Conservation (phyloP, 2,329 filamentous ascomycete species). For the Podosphaera leucotricha region DNA sequence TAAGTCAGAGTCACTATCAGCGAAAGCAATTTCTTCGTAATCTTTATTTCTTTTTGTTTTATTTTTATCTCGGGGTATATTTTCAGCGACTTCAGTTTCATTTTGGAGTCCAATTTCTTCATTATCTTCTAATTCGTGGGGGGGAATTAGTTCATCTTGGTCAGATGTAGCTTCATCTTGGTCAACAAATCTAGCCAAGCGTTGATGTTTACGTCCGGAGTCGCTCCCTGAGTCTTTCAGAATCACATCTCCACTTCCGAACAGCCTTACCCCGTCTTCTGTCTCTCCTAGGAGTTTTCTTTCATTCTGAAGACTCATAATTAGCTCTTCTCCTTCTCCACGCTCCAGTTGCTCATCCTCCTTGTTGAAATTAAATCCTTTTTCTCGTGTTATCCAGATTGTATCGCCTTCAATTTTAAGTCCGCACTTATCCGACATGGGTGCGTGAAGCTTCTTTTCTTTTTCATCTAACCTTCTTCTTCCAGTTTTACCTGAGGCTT, state of each 20-base stretch:
- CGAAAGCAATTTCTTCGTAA: constrained; percentile 63
- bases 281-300: constrained; percentile 61
- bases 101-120: constrained; percentile 17
- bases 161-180: constrained; percentile 25
- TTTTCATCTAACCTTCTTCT: constrained; percentile 76
- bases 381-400: constrained; percentile 60
- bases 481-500: constrained; percentile 59
- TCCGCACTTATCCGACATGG: constrained; percentile 94
- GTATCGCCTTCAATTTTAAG: constrained; percentile 93
- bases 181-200: constrained; percentile 33
- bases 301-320: constrained; percentile 70
- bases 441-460: constrained; percentile 86
- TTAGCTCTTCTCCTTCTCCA: constrained; percentile 87
- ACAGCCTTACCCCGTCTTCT: constrained; percentile 64
- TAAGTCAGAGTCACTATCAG: constrained; percentile 89
- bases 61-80: constrained; percentile 37
- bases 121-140: not conserved
- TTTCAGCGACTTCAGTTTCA: constrained; percentile 33
- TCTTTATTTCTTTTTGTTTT: constrained; percentile 27
- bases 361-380: constrained; percentile 51
- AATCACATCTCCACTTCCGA: constrained; percentile 52
- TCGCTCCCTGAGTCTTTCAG: constrained; percentile 33
- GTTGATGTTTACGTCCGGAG: constrained; percentile 33
- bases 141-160: constrained; percentile 15
- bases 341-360: constrained; percentile 43